Evolutionary conservation across 495 filamentous ascomycete species (phyloP), one percentile per base, ranked within the genome.

Genomic region (Parathielavia hyrcaniae): DNA sequence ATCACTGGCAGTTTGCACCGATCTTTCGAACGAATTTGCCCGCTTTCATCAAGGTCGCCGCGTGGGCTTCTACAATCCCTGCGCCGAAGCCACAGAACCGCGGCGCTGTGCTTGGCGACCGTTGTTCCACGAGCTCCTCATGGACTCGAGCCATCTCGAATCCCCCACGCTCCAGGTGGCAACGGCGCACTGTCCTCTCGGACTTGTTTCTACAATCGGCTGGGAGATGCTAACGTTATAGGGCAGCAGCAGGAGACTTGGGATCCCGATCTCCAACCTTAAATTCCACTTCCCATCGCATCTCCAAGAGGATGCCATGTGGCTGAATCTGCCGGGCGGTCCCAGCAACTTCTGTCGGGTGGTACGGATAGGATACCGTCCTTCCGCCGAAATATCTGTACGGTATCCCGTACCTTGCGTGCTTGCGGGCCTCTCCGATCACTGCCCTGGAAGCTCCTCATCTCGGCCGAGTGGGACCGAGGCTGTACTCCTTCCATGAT

Each of bases 171-270:
- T 60, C 51, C 55, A 53, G 59, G 50, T 57, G 51, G 61, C 55
- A 60, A 61, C 61, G 62, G 59, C 61, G 60, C 60, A 64, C 39
- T 53, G 40, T 2, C 16, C 30, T 32, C 53, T 64, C 67, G 67
- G 67, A 63, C 56, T 48, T 69, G 54, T 59, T 68, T 63, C 67
- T 69, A 56, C 59, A 69, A 68, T 34, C 22, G 67, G 67, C 48
- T 68, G 63, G 65, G 63, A 61, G 50, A 43, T 52, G 61, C n/a
- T n/a, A n/a, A n/a, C 57, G 40, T 14, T 45, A 51, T 39, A n/a
- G 20, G 46, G 30, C 30, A 61, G 50, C 54, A 57, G 53, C 53
- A 55, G 35, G 46, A 40, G 41, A 53, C 43, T 46, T 60, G 10
- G 35, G 58, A 59, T 62, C 64, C 58, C 57, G 61, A 67, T 62